phyloP scores from a whole-genome alignment of 2,329 filamentous ascomycete species.

The Pyrenophora teres region DNA sequence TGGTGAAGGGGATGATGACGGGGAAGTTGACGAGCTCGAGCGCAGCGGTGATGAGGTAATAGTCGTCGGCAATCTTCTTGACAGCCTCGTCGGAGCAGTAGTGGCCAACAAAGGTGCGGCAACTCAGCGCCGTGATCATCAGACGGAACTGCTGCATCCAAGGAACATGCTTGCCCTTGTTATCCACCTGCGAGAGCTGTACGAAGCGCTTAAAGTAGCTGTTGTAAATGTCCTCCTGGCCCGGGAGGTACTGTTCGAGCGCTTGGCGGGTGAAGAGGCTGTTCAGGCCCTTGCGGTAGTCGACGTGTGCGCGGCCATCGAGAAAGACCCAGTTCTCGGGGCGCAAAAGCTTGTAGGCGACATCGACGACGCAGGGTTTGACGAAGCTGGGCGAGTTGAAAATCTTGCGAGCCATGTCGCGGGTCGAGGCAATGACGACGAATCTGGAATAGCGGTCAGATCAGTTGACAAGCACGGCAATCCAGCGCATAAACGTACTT shows the following conservation, averaged over 20 bases:
- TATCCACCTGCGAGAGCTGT: conserved; percentile 69
- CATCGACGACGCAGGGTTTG: conserved; percentile 95
- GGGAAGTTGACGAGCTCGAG: conserved; percentile 89
- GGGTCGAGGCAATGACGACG: conserved; percentile 92
- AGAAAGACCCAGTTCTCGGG: conserved; percentile 96
- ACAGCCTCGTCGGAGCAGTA: conserved; percentile 90
- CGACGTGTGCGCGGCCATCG: conserved; percentile 91
- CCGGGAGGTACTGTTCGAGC: conserved; percentile 84
- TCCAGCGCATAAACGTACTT: conserved; percentile 65
- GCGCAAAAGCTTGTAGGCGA: conserved; percentile 89
- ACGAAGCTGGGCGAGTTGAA: conserved; percentile 92
- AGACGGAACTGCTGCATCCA: conserved; percentile 95
- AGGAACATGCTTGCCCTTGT: conserved; percentile 73
- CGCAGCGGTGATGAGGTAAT: conserved; percentile 93
- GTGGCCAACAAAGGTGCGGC: conserved; percentile 95
- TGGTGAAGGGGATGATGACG: conserved; percentile 92
- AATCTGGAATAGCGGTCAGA: conserved; percentile 64
- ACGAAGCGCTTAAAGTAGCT: conserved; percentile 82
- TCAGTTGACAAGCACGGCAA: background rate
- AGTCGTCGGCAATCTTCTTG: conserved; percentile 94
- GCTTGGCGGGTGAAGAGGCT: conserved; percentile 90
- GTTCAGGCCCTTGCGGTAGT: conserved; percentile 96
- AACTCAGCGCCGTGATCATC: conserved; percentile 91
- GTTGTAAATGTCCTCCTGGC: conserved; percentile 90
- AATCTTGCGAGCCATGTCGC: conserved; percentile 94